phyloP scores from a whole-genome alignment of 345 rosid genomes.

The Turritis glabra region DNA sequence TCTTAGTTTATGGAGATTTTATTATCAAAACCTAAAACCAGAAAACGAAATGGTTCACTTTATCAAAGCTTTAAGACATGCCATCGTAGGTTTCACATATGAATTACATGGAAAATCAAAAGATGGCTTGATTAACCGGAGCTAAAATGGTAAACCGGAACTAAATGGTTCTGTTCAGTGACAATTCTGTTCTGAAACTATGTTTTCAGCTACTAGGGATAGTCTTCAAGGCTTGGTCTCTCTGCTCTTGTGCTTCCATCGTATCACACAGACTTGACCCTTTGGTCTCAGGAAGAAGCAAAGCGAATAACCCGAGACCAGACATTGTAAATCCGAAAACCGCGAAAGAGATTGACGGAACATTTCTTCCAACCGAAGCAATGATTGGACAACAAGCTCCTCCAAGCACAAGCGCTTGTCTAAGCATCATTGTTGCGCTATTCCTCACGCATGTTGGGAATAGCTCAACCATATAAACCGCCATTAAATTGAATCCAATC shows the following conservation, averaged over 20 bases:
- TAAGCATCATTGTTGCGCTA: constrained; percentile 46
- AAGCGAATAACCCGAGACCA: constrained; percentile 33
- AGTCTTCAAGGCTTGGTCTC: constrained; percentile 28
- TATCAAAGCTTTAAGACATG: not conserved
- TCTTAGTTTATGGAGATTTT: not conserved
- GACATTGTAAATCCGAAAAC: constrained; percentile 37
- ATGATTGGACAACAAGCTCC: constrained; percentile 44
- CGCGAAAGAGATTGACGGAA: constrained; percentile 33
- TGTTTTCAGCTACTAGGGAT: not conserved
- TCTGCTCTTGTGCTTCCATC: constrained; percentile 43
- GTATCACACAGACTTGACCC: constrained; percentile 42
- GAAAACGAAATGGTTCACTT: too few species aligned
- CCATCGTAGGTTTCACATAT: not conserved
- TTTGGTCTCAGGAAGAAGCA: constrained; percentile 44
- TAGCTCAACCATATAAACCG: constrained; percentile 50
- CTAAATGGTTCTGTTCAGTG: not conserved
- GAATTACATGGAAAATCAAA: not conserved
- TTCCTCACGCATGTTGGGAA: constrained; percentile 58
- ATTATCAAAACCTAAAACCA: too few species aligned
- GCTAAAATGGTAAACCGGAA: not conserved
- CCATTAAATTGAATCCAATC: constrained; percentile 42
- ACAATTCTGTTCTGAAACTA: not conserved
- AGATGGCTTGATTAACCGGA: not conserved
- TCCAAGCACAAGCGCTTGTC: constrained; percentile 43
- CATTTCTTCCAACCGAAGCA: constrained; percentile 33